These are phyloP conservation scores for Arachis monticola DNA, from an alignment of 331 rosid genomes.

Conservation along the genomic window DNA sequence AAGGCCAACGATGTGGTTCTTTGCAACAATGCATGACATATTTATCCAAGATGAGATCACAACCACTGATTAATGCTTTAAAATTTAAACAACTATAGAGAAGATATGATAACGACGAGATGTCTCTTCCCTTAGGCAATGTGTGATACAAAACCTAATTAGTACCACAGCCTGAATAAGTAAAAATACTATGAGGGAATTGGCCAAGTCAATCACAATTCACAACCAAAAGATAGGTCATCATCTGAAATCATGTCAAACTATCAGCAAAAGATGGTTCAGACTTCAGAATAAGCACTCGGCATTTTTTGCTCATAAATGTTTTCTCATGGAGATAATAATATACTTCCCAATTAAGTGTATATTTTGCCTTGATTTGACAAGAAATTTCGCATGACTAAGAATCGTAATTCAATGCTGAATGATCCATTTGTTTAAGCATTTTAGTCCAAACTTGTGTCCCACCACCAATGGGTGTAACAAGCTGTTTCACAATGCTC, in stretches of 20 bases:
- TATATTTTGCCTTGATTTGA: conserved; percentile 38
- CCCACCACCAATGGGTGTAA: conserved; percentile 39
- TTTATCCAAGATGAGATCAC: background rate
- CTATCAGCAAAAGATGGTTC: background rate
- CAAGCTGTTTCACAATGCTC: conserved; percentile 55
- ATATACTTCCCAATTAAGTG: conserved; percentile 33
- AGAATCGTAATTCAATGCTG: conserved; percentile 36
- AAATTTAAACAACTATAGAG: too few species aligned
- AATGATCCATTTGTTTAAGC: conserved; percentile 58
- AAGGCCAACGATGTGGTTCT: background rate
- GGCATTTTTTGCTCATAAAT: background rate
- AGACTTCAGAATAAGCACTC: background rate
- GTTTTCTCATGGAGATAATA: background rate
- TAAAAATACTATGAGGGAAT: too few species aligned
- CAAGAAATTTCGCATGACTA: conserved; percentile 37
- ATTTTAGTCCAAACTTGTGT: conserved; percentile 61
- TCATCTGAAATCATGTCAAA: background rate
- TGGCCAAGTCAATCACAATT: too few species aligned
- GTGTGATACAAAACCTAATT: background rate
- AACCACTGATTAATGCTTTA: background rate
- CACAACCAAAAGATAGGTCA: too few species aligned
- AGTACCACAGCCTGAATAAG: too few species aligned
- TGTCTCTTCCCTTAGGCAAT: background rate
- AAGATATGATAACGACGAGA: too few species aligned
- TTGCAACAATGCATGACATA: background rate